These are phyloP conservation scores for Bretschneidera sinensis DNA, from an alignment of 345 rosid genomes.

Conservation along the genomic window DNA sequence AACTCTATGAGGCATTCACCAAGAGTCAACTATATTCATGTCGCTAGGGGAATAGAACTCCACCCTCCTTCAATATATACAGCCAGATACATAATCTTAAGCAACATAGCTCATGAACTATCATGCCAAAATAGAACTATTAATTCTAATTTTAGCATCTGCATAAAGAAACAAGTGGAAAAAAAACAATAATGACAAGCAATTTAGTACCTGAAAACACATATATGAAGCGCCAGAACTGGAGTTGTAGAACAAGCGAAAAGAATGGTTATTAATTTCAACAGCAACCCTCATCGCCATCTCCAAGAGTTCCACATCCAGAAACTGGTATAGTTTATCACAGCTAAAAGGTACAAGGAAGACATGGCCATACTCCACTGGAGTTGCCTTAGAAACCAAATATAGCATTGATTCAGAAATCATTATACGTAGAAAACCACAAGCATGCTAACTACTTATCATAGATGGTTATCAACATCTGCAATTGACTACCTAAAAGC, in stretches of 20 bases:
- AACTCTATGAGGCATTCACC: too few relatives aligned
- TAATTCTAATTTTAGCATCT: not conserved
- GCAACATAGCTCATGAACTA: slow-evolving; percentile 1
- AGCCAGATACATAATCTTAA: not conserved
- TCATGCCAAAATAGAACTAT: not conserved
- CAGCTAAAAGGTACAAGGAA: slow-evolving; percentile 27
- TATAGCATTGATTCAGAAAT: slow-evolving; percentile 3
- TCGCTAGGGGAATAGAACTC: too few relatives aligned
- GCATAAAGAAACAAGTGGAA: not conserved
- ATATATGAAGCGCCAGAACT: slow-evolving; percentile 12
- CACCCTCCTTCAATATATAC: not conserved
- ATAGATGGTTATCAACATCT: too few relatives aligned
- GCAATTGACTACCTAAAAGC: slow-evolving; percentile 1
- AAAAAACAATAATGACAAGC: not conserved
- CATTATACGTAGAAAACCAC: not conserved
- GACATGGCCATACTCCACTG: slow-evolving; percentile 34
- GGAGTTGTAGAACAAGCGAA: slow-evolving; percentile 25
- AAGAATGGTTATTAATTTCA: slow-evolving; percentile 28
- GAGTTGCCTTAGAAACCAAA: slow-evolving; percentile 27
- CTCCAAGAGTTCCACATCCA: slow-evolving; percentile 26
- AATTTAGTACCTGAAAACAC: slow-evolving; percentile 28
- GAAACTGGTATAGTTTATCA: slow-evolving; percentile 10
- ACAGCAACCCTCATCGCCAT: slow-evolving; percentile 24
- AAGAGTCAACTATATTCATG: too few relatives aligned
- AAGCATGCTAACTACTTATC: not conserved